Percentiles rank a stretch among this genome's conserved stretches.
Conservation (phyloP, 495 filamentous ascomycete species). For the Aspergillus taichungensis region DNA sequence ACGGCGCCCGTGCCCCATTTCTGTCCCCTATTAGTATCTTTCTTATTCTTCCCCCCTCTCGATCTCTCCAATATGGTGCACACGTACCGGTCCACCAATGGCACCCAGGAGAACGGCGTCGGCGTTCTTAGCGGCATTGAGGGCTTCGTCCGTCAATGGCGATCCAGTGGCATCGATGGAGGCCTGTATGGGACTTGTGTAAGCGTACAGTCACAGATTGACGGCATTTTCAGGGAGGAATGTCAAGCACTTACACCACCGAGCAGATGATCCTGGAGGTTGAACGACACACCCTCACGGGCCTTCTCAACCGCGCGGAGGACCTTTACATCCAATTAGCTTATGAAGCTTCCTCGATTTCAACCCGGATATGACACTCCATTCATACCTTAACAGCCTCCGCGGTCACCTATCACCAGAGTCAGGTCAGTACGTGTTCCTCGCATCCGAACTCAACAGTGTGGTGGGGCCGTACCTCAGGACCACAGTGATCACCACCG, state of each 20-base stretch:
- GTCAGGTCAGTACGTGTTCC: conserved; percentile 9
- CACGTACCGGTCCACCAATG: conserved; percentile 78
- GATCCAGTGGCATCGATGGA: conserved; percentile 78
- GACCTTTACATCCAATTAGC: conserved; percentile 17
- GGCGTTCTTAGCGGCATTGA: conserved; percentile 76
- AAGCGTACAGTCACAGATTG: no score
- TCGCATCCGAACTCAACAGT: not conserved
- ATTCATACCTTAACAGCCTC: conserved; percentile 75
- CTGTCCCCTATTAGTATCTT: conserved; percentile 17
- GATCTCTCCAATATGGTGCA: not conserved
- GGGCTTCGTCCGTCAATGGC: conserved; percentile 76
- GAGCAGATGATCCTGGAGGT: conserved; percentile 85
- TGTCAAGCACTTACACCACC: conserved; percentile 65
- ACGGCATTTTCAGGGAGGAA: not conserved
- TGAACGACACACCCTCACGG: conserved; percentile 64
- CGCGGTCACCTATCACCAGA: conserved; percentile 38
- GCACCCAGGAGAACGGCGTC: conserved; percentile 92
- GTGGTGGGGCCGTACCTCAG: conserved; percentile 56
- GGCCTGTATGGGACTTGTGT: conserved; percentile 26
- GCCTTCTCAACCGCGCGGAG: conserved; percentile 66
- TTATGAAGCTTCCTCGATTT: conserved; percentile 8
- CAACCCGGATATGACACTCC: not conserved
- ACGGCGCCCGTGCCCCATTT: conserved; percentile 93
- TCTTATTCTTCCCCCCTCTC: not conserved
- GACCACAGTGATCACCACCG: conserved; percentile 87